A percentile compares a stretch with the other conserved stretches of the same genome.
Evolutionary conservation across 2,329 filamentous ascomycete genomes (phyloP).

Genomic region (Verticillium longisporum): DNA sequence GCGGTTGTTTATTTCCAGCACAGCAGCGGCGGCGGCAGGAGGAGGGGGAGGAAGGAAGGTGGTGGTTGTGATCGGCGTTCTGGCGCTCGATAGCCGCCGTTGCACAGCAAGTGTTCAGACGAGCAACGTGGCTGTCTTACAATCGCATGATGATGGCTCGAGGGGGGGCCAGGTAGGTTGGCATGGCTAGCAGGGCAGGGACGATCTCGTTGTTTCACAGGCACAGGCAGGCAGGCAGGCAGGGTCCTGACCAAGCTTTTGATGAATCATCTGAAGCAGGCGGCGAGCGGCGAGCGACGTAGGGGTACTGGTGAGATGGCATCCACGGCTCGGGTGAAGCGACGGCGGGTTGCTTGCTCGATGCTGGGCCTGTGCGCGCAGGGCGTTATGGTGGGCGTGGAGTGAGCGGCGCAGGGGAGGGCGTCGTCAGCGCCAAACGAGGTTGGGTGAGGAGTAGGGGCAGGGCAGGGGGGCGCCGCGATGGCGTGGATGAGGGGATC

Average conservation of each 20-base stretch:
- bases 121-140: neutral
- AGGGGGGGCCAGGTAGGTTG: slow-evolving; percentile 1
- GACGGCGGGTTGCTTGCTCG: too few relatives aligned
- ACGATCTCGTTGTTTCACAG: neutral
- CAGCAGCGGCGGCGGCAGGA: neutral
- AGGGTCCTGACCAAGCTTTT: neutral
- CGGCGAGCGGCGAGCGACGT: too few relatives aligned
- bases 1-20: neutral
- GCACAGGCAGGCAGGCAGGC: too few relatives aligned
- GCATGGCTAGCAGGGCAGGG: too few relatives aligned
- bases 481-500: neutral
- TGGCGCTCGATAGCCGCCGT: neutral
- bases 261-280: neutral
- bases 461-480: neutral
- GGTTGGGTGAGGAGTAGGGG: neutral
- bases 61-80: neutral
- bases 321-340: too few relatives aligned
- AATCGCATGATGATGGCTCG: slow-evolving; percentile 8
- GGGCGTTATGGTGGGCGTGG: neutral
- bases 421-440: slow-evolving; percentile 1
- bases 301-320: neutral
- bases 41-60: neutral
- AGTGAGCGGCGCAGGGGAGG: neutral
- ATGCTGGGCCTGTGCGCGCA: neutral
- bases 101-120: neutral